Evolutionary conservation across 129 eudicot genomes (phyloP).

Genomic region (Flaveria trinervia): DNA sequence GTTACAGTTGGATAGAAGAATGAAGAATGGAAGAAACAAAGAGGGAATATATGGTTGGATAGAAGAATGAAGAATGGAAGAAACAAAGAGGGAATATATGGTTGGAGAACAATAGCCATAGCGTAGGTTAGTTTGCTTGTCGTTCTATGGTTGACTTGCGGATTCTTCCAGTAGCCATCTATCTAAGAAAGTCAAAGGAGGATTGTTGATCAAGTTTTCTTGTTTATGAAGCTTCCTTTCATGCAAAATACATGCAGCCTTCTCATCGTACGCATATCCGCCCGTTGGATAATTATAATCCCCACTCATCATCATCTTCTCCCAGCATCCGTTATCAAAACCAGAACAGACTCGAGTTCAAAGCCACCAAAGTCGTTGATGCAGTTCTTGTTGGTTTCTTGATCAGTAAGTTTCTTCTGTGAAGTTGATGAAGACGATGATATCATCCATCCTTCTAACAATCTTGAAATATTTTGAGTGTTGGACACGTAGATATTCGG

Average conservation of each 20-base stretch:
- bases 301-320: constrained; percentile 34
- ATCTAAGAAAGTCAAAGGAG: constrained; percentile 69
- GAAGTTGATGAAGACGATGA: constrained; percentile 35
- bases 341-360: constrained; percentile 52
- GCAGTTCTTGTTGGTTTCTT: constrained; percentile 24
- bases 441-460: constrained; percentile 78
- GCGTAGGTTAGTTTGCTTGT: constrained; percentile 27
- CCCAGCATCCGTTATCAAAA: constrained; percentile 48
- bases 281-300: constrained; percentile 2
- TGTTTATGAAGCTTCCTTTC: constrained; percentile 36
- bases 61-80: constrained; percentile 11
- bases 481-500: constrained; percentile 59
- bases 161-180: constrained; percentile 84
- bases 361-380: constrained; percentile 28
- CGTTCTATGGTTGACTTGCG: constrained; percentile 45
- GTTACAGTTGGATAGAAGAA: constrained; percentile 34
- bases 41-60: neutral
- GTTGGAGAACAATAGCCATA: neutral
- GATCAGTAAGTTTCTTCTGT: constrained; percentile 29
- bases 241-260: constrained; percentile 26
- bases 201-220: constrained; percentile 34
- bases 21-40: neutral
- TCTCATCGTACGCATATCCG: constrained; percentile 26
- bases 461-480: constrained; percentile 72
- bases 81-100: neutral